phyloP scores from a whole-genome alignment of 2,329 filamentous ascomycete genomes.

The Paecilomyces variotii region DNA sequence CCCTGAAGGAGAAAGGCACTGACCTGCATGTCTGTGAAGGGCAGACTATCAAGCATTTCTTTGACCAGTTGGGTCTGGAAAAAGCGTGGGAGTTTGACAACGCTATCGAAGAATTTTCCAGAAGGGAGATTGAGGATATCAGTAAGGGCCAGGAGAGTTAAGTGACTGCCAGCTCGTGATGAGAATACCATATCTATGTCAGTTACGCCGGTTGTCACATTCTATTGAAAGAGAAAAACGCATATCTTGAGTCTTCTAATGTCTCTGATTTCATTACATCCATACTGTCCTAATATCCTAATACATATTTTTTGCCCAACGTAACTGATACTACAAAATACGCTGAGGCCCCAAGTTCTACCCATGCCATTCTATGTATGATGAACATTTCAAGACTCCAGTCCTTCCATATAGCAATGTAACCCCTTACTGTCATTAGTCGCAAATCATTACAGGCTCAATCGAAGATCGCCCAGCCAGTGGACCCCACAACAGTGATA shows the following conservation, averaged over 20 bases:
- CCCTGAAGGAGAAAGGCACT: conserved; percentile 2
- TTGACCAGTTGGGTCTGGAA: conserved; percentile 4
- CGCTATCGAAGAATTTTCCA: background rate
- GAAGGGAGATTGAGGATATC: background rate
- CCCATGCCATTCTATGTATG: background rate
- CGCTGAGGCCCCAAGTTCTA: background rate
- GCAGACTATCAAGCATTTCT: conserved; percentile 3
- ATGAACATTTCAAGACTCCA: background rate
- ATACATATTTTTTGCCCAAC: background rate
- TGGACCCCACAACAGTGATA: conserved; percentile 23
- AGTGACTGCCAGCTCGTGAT: background rate
- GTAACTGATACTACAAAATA: background rate
- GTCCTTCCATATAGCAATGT: background rate
- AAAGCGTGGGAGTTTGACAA: conserved; percentile 3
- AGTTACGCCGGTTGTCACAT: no score
- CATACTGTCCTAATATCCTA: no score
- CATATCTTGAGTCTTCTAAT: no score
- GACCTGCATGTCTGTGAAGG: conserved; percentile 4
- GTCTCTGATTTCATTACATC: no score
- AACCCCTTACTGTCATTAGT: background rate
- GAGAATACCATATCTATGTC: no score
- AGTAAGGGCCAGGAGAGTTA: background rate
- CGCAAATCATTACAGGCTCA: conserved; percentile 1
- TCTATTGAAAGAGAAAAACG: no score
- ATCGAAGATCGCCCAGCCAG: conserved; percentile 31